Base-by-base conservation (phyloP, 2,329 filamentous ascomycete species). In the Mycogone perniciosa region DNA sequence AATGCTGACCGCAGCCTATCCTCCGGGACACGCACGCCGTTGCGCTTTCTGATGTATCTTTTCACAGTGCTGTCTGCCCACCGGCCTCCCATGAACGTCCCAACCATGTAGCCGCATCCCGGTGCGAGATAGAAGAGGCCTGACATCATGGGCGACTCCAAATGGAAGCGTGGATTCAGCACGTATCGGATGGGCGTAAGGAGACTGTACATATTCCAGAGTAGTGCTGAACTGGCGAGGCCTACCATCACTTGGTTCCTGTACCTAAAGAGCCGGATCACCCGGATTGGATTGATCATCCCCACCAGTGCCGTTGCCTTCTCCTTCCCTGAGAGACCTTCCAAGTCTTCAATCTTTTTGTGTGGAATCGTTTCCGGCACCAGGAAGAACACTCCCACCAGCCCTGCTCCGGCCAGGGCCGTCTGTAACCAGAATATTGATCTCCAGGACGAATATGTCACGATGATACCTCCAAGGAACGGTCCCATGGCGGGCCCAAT, bases 351-450 rank as follows among this genome's bases (percentile, higher is more conserved):
- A 20, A 80, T 79, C 51, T 79, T 79, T 60, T 77, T 81, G 54
- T 79, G 75, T 51, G 85, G 84, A 46, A 87, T 85, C 0, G 86
- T 91, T 63, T 91, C 86, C 0, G 85, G 84, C 8, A 90, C 75
- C 9, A 88, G 69, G 58, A 88, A 81, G 56, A 81, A 76, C 31
- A 86, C 76, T 1, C 84, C 76, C 0, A 83, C 20, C 0, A 76
- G 72, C 1, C 80, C 83, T 0, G 77, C 62, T 2, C 78, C 85
- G 0, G 82, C 83, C 5, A 89, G 73, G 0, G 78, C 86, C 0
- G 83, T 81, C 62, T 90, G 86, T 0, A 91, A 71, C 82, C 85
- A 90, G 69, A 89, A 90, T 48, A 90, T 88, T 39, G 80, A 79
- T 13, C 85, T 76, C 88, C 88, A 92, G 2, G 76, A 79, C 6